phyloP scores from a whole-genome alignment of 495 filamentous ascomycete genomes.

The Annulohypoxylon moriforme region DNA sequence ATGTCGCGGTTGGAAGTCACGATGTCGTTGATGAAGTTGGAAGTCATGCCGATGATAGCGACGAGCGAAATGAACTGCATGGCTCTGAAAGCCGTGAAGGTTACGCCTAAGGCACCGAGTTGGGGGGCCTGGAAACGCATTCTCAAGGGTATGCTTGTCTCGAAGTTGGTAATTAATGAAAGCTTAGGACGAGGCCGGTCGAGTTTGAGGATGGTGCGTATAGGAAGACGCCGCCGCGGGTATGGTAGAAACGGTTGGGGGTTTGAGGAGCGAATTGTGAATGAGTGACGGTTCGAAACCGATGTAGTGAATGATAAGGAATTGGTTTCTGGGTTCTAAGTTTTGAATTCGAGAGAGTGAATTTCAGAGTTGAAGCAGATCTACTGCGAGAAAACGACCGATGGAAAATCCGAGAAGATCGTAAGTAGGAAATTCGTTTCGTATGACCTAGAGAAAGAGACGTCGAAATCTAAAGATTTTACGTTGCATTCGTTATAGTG shows the following conservation, averaged over 20 bases:
- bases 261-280: constrained; percentile 48
- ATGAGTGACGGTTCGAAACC: constrained; percentile 43
- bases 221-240: constrained; percentile 44
- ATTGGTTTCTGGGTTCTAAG: no score
- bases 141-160: constrained; percentile 45
- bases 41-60: constrained; percentile 80
- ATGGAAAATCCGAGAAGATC: constrained; percentile 37
- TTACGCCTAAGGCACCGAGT: constrained; percentile 81
- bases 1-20: constrained; percentile 70
- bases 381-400: constrained; percentile 45
- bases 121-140: constrained; percentile 54
- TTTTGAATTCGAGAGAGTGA: constrained; percentile 25
- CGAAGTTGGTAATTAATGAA: constrained; percentile 48
- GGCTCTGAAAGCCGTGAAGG: constrained; percentile 77
- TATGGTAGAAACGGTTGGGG: constrained; percentile 43
- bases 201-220: constrained; percentile 43
- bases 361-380: constrained; percentile 25
- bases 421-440: constrained; percentile 37
- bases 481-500: constrained; percentile 29
- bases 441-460: constrained; percentile 33
- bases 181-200: constrained; percentile 42
- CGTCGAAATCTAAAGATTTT: constrained; percentile 30
- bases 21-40: constrained; percentile 86
- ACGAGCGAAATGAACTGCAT: constrained; percentile 80
- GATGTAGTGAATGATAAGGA: neutral